Evolutionary conservation across 1,139 yeast species (phyloP).

Genomic region (Suhomyces taliae): DNA sequence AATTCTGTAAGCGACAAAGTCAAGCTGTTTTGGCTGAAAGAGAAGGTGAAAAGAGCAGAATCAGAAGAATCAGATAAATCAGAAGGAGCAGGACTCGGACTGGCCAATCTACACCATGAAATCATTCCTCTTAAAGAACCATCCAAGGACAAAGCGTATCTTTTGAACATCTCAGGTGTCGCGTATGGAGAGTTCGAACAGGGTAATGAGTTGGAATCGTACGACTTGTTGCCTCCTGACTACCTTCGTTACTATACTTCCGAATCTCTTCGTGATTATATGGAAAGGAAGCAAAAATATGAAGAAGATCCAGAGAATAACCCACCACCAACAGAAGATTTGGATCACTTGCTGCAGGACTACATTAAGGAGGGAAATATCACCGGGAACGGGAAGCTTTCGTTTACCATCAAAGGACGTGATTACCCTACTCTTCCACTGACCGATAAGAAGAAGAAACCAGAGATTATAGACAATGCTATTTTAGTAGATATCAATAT

Average conservation of each 20-base stretch:
- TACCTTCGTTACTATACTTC: constrained; percentile 39
- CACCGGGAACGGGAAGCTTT: constrained; percentile 27
- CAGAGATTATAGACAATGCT: constrained; percentile 27
- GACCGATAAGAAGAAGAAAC: constrained; percentile 8
- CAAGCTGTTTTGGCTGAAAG: constrained; percentile 47
- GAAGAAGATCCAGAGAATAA: constrained; percentile 30
- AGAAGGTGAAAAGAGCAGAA: constrained; percentile 7
- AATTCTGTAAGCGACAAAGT: constrained; percentile 51
- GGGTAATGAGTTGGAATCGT: neutral
- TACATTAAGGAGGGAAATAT: constrained; percentile 31
- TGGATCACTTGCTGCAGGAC: constrained; percentile 3
- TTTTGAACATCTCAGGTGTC: constrained; percentile 53
- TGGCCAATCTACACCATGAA: neutral
- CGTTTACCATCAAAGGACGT: constrained; percentile 22
- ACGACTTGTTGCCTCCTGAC: constrained; percentile 37
- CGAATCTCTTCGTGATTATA: constrained; percentile 27
- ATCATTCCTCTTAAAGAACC: neutral
- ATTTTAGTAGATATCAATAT: constrained; percentile 29
- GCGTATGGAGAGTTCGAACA: constrained; percentile 44
- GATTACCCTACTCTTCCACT: constrained; percentile 21
- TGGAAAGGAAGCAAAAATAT: constrained; percentile 25
- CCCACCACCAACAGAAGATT: constrained; percentile 19
- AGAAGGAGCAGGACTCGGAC: constrained; percentile 9
- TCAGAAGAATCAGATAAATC: constrained; percentile 11
- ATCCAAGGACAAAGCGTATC: constrained; percentile 31